Base-by-base conservation (phyloP, 345 rosid genomes). In the Ricinus communis region DNA sequence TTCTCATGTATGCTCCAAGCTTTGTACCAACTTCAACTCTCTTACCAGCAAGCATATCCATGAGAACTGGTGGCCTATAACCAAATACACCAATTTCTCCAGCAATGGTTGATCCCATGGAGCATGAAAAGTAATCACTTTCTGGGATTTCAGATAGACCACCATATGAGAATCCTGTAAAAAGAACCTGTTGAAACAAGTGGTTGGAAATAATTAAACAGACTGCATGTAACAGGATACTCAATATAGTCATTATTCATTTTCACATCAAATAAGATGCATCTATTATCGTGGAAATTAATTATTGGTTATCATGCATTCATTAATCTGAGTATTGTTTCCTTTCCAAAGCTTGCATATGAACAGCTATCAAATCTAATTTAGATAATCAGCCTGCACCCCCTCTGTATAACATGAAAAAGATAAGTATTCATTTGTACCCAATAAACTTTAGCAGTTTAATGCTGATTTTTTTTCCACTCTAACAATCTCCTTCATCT, bases 31-130 rank as follows among this genome's bases (percentile, higher is more conserved):
- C 96, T 85, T 85, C 96, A 81, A 92, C 97, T 85, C 98, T 88
- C 85, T 93, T 93, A 65, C 98, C 93, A 72, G 97, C 98, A 70
- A 93, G 92, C 96, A 93, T 89, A 72, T 93, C 98, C 90, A 83
- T 85, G 66, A 91, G 82, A 76, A 93, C 66, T 36, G 96, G 82
- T 47, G 97, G 98, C 75, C 85, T 89, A 76, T 91, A 85, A 58
- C 98, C 98, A 87, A 87, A 93, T 27, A 89, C 80, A 63, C 98
- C 98, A 66, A 89, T 88, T 81, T 91, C 98, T 77, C 90, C 93
- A 50, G 98, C 96, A 86, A 91, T 88, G 8, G 86, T 85, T 80
- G 96, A 85, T 66, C 89, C 98, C 93, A 93, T 88, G 51, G 90
- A 84, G 78, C 88, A 93, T 31, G 98, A 93, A 76, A 88, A 77